Conservation (phyloP, 164 flowering plant genomes). For the Santalum album region DNA sequence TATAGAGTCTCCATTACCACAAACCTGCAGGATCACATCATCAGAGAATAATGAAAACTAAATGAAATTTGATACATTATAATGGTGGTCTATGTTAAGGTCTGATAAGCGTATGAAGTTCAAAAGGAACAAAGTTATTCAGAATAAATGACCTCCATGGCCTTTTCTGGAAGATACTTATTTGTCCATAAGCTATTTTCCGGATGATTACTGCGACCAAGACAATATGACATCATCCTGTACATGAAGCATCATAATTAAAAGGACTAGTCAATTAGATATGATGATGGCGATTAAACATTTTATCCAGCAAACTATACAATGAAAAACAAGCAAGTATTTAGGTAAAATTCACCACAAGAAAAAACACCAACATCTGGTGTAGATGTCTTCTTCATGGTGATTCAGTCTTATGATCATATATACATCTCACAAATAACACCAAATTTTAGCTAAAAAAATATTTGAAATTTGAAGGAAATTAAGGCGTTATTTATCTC, state of each 20-base stretch:
- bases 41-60: too few relatives aligned
- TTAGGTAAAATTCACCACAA: neutral
- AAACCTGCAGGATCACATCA: slow-evolving; percentile 48
- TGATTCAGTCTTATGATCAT: neutral
- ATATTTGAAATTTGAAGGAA: too few relatives aligned
- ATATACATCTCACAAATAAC: too few relatives aligned
- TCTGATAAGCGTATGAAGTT: neutral
- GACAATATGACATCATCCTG: slow-evolving; percentile 27
- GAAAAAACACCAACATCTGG: too few relatives aligned
- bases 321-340: neutral
- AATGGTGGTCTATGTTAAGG: too few relatives aligned
- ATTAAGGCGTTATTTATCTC: too few relatives aligned
- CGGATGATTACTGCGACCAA: slow-evolving; percentile 23
- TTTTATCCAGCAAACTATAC: neutral
- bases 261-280: neutral
- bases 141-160: slow-evolving; percentile 47
- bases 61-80: too few relatives aligned
- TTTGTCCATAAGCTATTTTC: slow-evolving; percentile 59
- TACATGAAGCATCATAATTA: slow-evolving; percentile 7
- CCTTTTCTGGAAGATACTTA: slow-evolving; percentile 72
- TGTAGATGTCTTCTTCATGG: too few relatives aligned
- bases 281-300: neutral
- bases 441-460: too few relatives aligned
- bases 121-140: neutral
- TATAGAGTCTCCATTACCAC: slow-evolving; percentile 78